Conservation (phyloP, 2,329 filamentous ascomycete genomes). For the Orbilia quercus region DNA sequence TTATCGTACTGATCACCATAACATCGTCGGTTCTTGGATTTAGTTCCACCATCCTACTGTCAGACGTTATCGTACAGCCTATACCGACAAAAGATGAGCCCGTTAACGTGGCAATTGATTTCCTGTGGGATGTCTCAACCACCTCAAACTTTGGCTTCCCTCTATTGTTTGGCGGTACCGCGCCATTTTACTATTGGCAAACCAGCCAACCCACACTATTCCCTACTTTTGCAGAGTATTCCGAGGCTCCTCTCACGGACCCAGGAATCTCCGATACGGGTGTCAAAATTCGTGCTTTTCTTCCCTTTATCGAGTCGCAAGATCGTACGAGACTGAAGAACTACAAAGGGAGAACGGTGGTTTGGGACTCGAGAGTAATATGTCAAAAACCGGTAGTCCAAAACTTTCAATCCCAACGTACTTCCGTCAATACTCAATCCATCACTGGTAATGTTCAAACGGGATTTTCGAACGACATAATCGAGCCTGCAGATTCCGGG, state of each 20-base stretch:
- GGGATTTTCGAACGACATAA: neutral
- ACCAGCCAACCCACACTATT: neutral
- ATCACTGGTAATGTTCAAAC: neutral
- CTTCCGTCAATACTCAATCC: too few species aligned
- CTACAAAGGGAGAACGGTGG: slow-evolving; percentile 17
- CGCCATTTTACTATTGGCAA: slow-evolving; percentile 11
- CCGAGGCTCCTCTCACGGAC: neutral
- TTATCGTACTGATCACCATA: neutral
- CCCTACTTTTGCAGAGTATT: slow-evolving; percentile 33
- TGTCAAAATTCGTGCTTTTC: slow-evolving; percentile 18
- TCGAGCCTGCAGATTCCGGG: neutral
- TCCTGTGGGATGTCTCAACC: neutral
- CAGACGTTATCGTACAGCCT: slow-evolving; percentile 22
- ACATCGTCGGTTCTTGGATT: slow-evolving; percentile 23
- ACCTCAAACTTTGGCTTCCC: neutral
- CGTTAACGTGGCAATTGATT: slow-evolving; percentile 9
- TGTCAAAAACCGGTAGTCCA: slow-evolving; percentile 31
- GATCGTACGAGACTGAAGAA: slow-evolving; percentile 21
- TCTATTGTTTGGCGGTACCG: neutral
- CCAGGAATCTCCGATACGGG: slow-evolving; percentile 26
- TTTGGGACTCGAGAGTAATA: slow-evolving; percentile 35
- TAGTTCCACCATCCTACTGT: slow-evolving; percentile 3
- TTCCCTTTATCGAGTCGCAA: slow-evolving; percentile 15
- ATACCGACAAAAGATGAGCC: slow-evolving; percentile 3
- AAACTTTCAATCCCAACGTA: neutral